Evolutionary conservation across 345 rosid species (phyloP), one percentile per base, ranked within the genome.

Genomic region (Gossypium mustelinum): DNA sequence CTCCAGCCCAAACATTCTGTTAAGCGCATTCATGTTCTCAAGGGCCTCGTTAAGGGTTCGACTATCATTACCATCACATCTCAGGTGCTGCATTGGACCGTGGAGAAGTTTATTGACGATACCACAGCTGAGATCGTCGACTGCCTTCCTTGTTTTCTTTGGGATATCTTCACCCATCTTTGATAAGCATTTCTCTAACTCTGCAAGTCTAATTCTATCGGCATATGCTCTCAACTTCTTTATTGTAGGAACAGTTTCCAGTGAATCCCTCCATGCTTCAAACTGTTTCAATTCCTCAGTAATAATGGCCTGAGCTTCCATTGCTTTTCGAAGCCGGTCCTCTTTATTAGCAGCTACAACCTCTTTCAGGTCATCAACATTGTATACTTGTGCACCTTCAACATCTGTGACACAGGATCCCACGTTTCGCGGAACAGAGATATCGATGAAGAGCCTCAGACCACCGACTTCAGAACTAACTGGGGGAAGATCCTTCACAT

Each of bases 341-440:
- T 93, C 98, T 82, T 93, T 95, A 52, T 95, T 95, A 56, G 99
- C 98, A 50, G 97, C 94, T 76, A 95, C 99, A n/a, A 95, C 99
- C 85, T 95, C 99, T 83, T 93, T 93, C 47, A 95, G 96, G 84
- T 93, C 93, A 66, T 93, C 99, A 12, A 93, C 96, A 52, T 95
- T 95, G 85, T 91, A 95, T 73, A 95, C 94, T 27, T 80, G 81
- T 2, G 86, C 83, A 67, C 81, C 75, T 72, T 81, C 88, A 41
- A 85, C 83, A 45, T 91, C 91, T 0, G 77, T 73, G 45, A 90
- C 87, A 55, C 98, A 93, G 3, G 99, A 89, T 5, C 91, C 91
- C 22, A 95, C 99, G 50, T 95, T 95, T 43, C 99, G 82, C 7
- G 99, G 98, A 34, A 93, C 94, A 20, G 97, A 91, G 68, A 95